These are phyloP conservation scores for Phialophora macrospora DNA, from an alignment of 2,329 filamentous ascomycete genomes.

Conservation along the genomic window DNA sequence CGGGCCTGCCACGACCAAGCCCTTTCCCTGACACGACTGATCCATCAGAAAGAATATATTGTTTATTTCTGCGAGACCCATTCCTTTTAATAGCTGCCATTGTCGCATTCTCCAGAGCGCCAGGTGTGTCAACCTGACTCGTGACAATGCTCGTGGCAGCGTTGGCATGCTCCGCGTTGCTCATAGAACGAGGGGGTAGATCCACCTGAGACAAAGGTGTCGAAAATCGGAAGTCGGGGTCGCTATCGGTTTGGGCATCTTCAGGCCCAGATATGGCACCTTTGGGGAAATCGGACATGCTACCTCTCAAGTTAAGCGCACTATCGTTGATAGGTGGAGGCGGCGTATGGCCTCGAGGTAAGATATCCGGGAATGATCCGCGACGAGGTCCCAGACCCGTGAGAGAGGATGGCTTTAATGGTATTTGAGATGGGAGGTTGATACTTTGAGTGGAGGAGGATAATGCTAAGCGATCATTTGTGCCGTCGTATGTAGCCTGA, in stretches of 20 bases:
- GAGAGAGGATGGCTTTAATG: not conserved
- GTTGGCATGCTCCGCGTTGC: conserved; percentile 7
- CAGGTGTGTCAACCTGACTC: not conserved
- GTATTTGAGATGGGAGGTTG: not conserved
- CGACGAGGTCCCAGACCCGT: conserved; percentile 17
- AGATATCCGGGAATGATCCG: conserved; percentile 27
- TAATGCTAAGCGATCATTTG: not conserved
- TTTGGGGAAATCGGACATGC: not conserved
- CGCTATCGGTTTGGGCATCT: conserved; percentile 26
- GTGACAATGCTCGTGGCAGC: conserved; percentile 13
- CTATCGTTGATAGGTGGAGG: conserved; percentile 15
- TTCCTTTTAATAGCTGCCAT: not conserved
- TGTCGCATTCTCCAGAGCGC: not conserved
- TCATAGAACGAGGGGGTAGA: conserved; percentile 9
- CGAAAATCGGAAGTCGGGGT: conserved; percentile 25
- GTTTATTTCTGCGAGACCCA: conserved; percentile 26
- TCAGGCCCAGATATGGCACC: conserved; percentile 5
- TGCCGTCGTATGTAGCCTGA: not conserved
- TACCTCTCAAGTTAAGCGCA: not conserved
- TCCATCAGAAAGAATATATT: conserved; percentile 36
- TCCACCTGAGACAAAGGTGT: conserved; percentile 8
- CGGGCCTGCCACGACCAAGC: conserved; percentile 38
- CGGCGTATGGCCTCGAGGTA: conserved; percentile 27
- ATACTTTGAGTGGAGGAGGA: not conserved
- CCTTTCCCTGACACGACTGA: conserved; percentile 39